Percentiles rank a stretch among this genome's conserved stretches.
Conservation (phyloP, 306 rosid genomes). For the Begonia fuchsioides region DNA sequence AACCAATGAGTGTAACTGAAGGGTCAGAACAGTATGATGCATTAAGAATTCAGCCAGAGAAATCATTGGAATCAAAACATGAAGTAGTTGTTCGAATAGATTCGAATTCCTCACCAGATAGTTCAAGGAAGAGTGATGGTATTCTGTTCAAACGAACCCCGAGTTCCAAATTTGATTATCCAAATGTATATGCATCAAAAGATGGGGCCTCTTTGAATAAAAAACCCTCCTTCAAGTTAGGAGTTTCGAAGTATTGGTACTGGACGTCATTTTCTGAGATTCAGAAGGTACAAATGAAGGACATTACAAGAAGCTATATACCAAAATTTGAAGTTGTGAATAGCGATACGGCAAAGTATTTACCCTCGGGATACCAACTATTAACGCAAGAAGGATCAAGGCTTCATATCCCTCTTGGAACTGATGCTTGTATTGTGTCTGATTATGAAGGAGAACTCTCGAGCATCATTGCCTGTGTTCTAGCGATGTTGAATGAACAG, state of each 20-base stretch:
- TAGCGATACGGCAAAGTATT: constrained; percentile 31
- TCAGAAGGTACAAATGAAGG: constrained; percentile 35
- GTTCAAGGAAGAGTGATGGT: too few species aligned
- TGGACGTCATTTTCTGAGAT: constrained; percentile 63
- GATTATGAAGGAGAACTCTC: constrained; percentile 78
- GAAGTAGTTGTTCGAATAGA: background rate
- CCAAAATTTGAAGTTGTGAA: constrained; percentile 40
- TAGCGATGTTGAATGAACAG: constrained; percentile 47
- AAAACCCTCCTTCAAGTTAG: too few species aligned
- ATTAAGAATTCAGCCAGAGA: constrained; percentile 7
- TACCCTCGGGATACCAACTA: constrained; percentile 48
- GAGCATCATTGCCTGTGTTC: constrained; percentile 87
- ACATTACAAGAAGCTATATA: constrained; percentile 41
- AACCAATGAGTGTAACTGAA: constrained; percentile 9
- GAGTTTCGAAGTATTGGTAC: constrained; percentile 47
- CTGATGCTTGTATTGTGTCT: constrained; percentile 43
- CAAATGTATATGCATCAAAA: constrained; percentile 16
- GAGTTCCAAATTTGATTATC: too few species aligned
- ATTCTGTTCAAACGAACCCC: background rate
- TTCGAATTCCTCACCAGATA: too few species aligned
- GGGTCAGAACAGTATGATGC: constrained; percentile 6
- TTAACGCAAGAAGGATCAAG: constrained; percentile 62
- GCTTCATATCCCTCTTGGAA: constrained; percentile 64
- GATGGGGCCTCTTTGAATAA: constrained; percentile 8
- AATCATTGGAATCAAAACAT: constrained; percentile 5